Percentiles rank a stretch among this genome's conserved stretches.
Evolutionary conservation across 2,329 filamentous ascomycete species (phyloP).

Genomic region (Aspergillus sp.): DNA sequence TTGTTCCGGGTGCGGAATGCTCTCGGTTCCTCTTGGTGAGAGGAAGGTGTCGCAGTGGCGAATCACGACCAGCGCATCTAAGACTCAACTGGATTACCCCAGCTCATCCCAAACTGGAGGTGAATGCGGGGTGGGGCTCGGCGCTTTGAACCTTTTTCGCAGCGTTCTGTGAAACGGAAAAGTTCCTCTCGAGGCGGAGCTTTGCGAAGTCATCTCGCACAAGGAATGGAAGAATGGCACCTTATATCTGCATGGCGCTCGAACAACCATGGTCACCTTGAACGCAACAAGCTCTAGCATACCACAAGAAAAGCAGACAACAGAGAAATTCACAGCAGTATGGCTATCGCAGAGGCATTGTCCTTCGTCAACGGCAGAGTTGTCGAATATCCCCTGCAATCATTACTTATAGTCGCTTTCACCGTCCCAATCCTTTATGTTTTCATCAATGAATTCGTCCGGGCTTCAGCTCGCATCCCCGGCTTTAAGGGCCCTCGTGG

Average conservation of each 20-base stretch:
- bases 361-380: constrained; percentile 21
- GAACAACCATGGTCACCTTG: neutral
- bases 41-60: constrained; percentile 1
- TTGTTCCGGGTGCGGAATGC: constrained; percentile 24
- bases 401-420: constrained; percentile 19
- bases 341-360: constrained; percentile 29
- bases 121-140: constrained; percentile 12
- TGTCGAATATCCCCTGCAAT: constrained; percentile 22
- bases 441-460: constrained; percentile 52
- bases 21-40: constrained; percentile 15
- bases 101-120: neutral
- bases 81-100: constrained; percentile 10
- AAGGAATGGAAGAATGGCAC: neutral
- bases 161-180: constrained; percentile 19
- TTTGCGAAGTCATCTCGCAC: neutral
- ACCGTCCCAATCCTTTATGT: constrained; percentile 46
- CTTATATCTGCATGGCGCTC: constrained; percentile 8
- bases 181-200: constrained; percentile 19
- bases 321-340: constrained; percentile 7
- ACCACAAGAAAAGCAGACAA: neutral
- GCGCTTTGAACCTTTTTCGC: neutral
- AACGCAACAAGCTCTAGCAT: neutral
- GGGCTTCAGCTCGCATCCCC: constrained; percentile 45
- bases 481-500: constrained; percentile 52
- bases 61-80: constrained; percentile 8